Conservation (phyloP, 129 eudicot species). For the Cynara cardunculus region DNA sequence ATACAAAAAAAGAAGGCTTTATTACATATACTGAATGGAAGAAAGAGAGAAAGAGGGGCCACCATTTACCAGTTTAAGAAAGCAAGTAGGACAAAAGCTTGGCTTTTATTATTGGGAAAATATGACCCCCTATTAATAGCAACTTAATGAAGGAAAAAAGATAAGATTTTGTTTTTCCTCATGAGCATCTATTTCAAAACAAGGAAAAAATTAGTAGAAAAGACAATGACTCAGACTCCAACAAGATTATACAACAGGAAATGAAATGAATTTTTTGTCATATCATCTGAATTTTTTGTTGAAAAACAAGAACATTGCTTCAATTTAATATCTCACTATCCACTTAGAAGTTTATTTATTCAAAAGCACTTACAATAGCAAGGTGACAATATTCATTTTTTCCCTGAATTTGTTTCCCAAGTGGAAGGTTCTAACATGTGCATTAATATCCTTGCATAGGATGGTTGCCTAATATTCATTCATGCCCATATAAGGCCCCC, state of each 20-base stretch:
- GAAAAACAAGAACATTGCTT: background rate
- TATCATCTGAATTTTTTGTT: background rate
- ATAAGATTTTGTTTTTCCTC: background rate
- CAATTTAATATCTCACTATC: background rate
- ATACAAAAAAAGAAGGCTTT: background rate
- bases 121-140: background rate
- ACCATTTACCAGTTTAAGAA: constrained; percentile 15
- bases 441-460: background rate
- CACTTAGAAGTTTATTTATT: background rate
- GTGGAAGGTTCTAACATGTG: background rate
- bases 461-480: background rate
- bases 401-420: background rate
- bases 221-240: constrained; percentile 12
- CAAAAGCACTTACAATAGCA: constrained; percentile 6
- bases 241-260: constrained; percentile 7
- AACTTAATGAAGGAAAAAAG: background rate
- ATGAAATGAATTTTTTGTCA: constrained; percentile 1
- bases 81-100: background rate
- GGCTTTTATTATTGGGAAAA: background rate
- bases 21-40: background rate
- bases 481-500: background rate
- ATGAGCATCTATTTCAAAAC: background rate
- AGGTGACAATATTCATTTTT: background rate
- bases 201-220: background rate
- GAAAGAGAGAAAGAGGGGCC: constrained; percentile 11